A percentile compares a stretch with the other conserved stretches of the same genome.
phyloP scores from a whole-genome alignment of 257 asterid species.

The Nicotiana tabacum region DNA sequence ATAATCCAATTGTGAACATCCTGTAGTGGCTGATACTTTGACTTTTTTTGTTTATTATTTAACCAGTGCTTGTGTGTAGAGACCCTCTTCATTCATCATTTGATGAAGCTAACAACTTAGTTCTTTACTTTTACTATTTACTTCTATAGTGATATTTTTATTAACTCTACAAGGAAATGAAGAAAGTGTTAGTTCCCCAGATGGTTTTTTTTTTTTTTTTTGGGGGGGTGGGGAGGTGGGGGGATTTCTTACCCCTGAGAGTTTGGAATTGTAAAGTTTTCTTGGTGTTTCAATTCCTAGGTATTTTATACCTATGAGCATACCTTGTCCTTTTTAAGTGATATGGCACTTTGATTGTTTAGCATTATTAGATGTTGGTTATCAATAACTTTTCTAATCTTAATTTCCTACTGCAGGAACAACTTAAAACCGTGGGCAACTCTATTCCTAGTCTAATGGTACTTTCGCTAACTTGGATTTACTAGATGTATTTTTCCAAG shows the following conservation, averaged over 20 bases:
- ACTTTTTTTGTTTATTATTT: too few species aligned
- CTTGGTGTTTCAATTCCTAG: neutral
- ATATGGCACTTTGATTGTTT: neutral
- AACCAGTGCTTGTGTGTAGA: too few species aligned
- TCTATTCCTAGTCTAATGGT: constrained; percentile 12
- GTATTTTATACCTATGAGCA: neutral
- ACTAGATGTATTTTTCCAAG: neutral
- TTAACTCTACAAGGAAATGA: too few species aligned
- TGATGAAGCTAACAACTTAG: neutral
- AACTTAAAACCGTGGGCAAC: constrained; percentile 9
- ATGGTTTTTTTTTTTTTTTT: too few species aligned
- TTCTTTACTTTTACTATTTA: too few species aligned
- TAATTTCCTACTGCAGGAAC: constrained; percentile 15
- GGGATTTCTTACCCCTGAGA: too few species aligned
- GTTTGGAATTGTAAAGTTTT: neutral
- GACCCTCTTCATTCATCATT: neutral
- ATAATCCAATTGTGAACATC: neutral
- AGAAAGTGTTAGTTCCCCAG: too few species aligned
- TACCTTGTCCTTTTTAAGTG: neutral
- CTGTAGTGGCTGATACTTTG: neutral
- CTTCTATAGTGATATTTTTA: neutral
- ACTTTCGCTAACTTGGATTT: neutral
- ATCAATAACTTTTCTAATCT: neutral
- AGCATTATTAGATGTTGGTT: neutral
- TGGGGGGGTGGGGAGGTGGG: too few species aligned